Base-by-base conservation (phyloP, 352 stramenopile genomes). In the Albugo laibachii region DNA sequence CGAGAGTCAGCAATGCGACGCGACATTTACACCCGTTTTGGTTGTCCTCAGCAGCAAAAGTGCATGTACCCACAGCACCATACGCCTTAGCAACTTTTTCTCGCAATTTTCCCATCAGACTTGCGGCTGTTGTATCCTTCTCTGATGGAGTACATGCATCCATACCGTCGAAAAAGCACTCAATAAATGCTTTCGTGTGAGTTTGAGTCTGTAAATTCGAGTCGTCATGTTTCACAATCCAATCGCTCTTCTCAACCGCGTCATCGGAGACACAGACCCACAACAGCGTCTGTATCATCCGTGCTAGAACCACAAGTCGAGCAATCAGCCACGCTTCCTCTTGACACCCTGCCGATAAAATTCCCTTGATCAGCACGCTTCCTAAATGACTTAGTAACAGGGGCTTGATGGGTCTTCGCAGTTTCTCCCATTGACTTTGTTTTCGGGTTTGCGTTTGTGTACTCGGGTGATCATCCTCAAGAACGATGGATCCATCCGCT, bases 361-460 rank as follows among this genome's bases (percentile, higher is more conserved):
- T 52, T 14, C 74, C 70, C 19, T 83, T 83, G 19, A 79, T 73
- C 20, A 86, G 45, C 27, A 91, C 59, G 11, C 68, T 81, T 2
- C 74, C 75, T 20, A 91, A 57, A 55, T 91, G 72, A 36, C 59
- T 66, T 8, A 87, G 56, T 49, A 91, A 42, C 36, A 91, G 40
- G 13, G 78, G 78, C 50, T 87, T 87, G 11, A 66, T 69, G 3
- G 75, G 75, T 56, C 69, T 80, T 27, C 75, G 67, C 14, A 87
- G 67, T 54, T 87, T 87, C 1, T 69, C 69, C 75, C 75, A 87
- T 47, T 84, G 69, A 41, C 75, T 87, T 47, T 87, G 75, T 55
- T 87, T 87, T 11, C 71, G 72, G n/a, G 78, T 91, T 51, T 85
- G 74, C 2, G 78, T 91, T 47, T 91, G 78, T 1, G 78, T 91